Evolutionary conservation across 768 basidiomycete genomes (phyloP).

Genomic region (Lactarius hengduanensis): DNA sequence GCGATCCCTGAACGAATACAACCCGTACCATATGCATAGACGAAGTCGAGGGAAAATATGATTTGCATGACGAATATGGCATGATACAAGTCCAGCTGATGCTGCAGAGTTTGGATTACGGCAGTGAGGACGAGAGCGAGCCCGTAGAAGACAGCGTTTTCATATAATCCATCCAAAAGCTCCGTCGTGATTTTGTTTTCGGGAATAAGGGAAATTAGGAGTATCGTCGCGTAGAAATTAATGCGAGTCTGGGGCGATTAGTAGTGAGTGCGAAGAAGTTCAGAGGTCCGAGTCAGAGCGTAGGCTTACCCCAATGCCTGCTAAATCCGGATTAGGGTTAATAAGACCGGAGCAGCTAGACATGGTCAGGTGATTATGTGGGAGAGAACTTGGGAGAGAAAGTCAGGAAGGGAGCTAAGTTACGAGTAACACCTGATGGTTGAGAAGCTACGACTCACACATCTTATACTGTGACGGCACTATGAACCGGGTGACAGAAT

Average conservation of each 20-base stretch:
- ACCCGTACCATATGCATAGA: constrained; percentile 12
- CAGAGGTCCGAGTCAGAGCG: neutral
- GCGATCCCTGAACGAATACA: neutral
- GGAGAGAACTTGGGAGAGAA: neutral
- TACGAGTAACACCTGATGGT: neutral
- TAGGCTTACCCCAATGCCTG: constrained; percentile 20
- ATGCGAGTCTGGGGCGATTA: constrained; percentile 7
- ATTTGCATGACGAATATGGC: constrained; percentile 21
- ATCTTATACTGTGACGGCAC: neutral
- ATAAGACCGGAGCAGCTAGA: constrained; percentile 10
- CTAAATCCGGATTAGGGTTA: constrained; percentile 10
- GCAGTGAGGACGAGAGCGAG: constrained; percentile 17
- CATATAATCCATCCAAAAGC: constrained; percentile 14
- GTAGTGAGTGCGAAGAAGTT: neutral
- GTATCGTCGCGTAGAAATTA: constrained; percentile 21
- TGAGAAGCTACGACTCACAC: neutral
- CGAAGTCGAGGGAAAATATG: constrained; percentile 6
- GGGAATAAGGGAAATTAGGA: constrained; percentile 1
- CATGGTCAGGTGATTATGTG: constrained; percentile 4
- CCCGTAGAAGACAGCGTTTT: constrained; percentile 11
- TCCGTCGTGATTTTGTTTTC: neutral
- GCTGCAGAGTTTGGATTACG: constrained; percentile 8
- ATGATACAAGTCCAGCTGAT: constrained; percentile 21
- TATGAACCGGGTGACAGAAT: neutral
- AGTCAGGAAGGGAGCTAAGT: neutral